Conservation (phyloP, 257 asterid species). For the Nicotiana otophora region DNA sequence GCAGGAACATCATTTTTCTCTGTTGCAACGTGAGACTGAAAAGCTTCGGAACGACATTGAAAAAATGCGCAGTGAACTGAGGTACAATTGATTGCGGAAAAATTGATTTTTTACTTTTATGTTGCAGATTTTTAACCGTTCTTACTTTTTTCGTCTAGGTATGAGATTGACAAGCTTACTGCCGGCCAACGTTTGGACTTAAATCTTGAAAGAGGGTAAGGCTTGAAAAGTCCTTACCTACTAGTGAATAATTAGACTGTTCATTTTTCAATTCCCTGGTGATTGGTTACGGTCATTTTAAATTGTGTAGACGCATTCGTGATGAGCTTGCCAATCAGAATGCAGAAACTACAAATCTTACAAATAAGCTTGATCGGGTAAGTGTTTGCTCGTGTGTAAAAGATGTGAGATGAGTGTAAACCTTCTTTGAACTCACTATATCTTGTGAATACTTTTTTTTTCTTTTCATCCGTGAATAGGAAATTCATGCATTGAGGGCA, state of each 20-base stretch:
- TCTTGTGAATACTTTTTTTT: not conserved
- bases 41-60: constrained; percentile 55
- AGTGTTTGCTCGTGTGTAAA: not conserved
- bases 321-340: constrained; percentile 48
- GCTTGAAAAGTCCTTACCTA: not conserved
- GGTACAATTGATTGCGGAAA: constrained; percentile 21
- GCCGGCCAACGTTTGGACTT: constrained; percentile 65
- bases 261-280: constrained; percentile 2
- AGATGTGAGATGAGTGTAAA: not conserved
- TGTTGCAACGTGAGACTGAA: constrained; percentile 58
- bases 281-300: not conserved
- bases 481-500: constrained; percentile 51
- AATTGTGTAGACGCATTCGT: constrained; percentile 36
- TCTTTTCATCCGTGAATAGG: constrained; percentile 21
- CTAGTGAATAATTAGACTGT: not conserved
- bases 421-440: not conserved
- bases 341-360: constrained; percentile 44
- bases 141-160: constrained; percentile 24
- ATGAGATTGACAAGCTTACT: constrained; percentile 53
- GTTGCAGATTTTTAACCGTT: not conserved
- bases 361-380: constrained; percentile 54
- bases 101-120: not conserved
- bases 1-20: constrained; percentile 65
- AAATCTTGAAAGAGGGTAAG: constrained; percentile 62
- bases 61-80: constrained; percentile 59